Evolutionary conservation across 2,329 filamentous ascomycete genomes (phyloP), one percentile per base, ranked within the genome.

Genomic region (Fusarium transvaalense): DNA sequence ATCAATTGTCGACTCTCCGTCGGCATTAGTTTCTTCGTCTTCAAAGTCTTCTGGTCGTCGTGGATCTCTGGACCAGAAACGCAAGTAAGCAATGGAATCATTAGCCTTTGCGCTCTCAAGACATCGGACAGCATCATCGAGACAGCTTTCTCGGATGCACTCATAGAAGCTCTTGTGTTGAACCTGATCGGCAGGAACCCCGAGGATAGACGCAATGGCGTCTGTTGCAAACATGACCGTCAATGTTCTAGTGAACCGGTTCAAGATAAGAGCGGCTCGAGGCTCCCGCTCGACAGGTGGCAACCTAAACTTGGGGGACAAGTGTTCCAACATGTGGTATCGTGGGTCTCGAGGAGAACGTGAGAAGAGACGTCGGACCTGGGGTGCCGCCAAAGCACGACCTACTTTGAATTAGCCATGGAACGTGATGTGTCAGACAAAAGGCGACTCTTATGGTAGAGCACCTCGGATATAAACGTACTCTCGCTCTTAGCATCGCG

Each of bases 161-260:
- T 93, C 92, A 77, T 97, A 97, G 77, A 97, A 97, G 76, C 92
- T 94, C 71, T 90, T 90, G 41, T 92, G 89, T 67, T 89, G 86
- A 66, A 97, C 86, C 56, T 91, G 85, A 25, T 89, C 86, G 5
- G 92, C 86, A 1, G 85, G 82, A 6, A 97, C 83, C 7, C 93
- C 93, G 23, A 97, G 85, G 57, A 97, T 90, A n/a, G 89, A 85
- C 21, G 88, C 81, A 27, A 97, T 85, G 3, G 92, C 90, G 71
- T 89, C 90, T 0, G 93, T 97, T 14, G 92, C 92, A 78, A 94
- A 97, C 91, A 97, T 94, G 75, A 97, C 89, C 23, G 90, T 91
- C 60, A 95, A 82, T 9, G 92, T 94, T 17, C 92, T 86, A 4
- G 93, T 95, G 76, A 97, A 97, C 15, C 93, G 87, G 74, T 97